Evolutionary conservation across 805 yeast genomes (phyloP).

Genomic region (Candida ficus): DNA sequence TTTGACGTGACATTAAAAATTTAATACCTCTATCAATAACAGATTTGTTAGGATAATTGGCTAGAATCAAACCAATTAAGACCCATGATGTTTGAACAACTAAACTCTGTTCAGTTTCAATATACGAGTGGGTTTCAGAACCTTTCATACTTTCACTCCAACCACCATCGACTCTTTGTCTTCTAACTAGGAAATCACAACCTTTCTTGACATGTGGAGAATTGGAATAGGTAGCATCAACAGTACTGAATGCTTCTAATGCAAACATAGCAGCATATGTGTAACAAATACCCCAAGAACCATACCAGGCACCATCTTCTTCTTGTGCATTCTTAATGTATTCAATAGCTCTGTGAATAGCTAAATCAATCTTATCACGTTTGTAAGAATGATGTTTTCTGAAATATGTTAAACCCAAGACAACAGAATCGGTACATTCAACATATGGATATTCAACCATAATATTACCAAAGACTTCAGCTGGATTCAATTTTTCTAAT

Average conservation of each 20-base stretch:
- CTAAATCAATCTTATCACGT: slow-evolving; percentile 54
- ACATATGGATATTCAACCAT: slow-evolving; percentile 99
- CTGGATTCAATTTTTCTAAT: slow-evolving; percentile 82
- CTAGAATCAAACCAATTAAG: slow-evolving; percentile 71
- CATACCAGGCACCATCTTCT: slow-evolving; percentile 94
- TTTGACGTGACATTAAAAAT: slow-evolving; percentile 62
- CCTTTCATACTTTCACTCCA: slow-evolving; percentile 97
- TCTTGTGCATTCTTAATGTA: slow-evolving; percentile 68
- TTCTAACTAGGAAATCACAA: slow-evolving; percentile 74
- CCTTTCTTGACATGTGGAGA: slow-evolving; percentile 63
- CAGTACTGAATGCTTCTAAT: slow-evolving; percentile 77
- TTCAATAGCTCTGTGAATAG: slow-evolving; percentile 68
- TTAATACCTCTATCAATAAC: slow-evolving; percentile 61
- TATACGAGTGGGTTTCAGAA: slow-evolving; percentile 74
- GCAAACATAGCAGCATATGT: slow-evolving; percentile 99
- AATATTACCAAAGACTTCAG: slow-evolving; percentile 95
- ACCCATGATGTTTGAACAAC: slow-evolving; percentile 96
- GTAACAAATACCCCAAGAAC: slow-evolving; percentile 96
- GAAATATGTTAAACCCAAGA: slow-evolving; percentile 81
- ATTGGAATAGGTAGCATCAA: slow-evolving; percentile 57
- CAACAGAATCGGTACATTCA: slow-evolving; percentile 95
- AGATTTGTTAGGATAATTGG: slow-evolving; percentile 66
- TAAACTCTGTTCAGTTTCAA: slow-evolving; percentile 55
- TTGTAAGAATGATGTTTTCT: slow-evolving; percentile 61
- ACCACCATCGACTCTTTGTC: slow-evolving; percentile 87